Evolutionary conservation across 305 asterid genomes (phyloP), one percentile per base, ranked within the genome.

Genomic region (Fraxinus platypoda): DNA sequence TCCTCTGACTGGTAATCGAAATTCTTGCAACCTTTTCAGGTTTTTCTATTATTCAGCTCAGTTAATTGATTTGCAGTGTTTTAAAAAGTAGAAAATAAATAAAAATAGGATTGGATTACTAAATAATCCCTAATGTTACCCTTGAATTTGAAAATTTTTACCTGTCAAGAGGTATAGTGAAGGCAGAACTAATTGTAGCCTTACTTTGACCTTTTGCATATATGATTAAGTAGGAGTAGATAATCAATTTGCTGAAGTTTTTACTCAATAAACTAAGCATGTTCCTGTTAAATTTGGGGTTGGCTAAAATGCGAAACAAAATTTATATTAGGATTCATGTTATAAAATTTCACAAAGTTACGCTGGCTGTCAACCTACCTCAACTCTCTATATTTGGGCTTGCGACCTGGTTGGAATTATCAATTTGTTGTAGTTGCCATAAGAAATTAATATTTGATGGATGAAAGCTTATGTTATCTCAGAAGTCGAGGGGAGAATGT

Each of bases 381-480:
- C 37, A 66, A 26, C 8, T 12, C 75, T 68, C 37, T 68, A 28
- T 19, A 28, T 26, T 38, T 68, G 75, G 8, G 9, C 21, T 62
- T 28, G 35, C 0, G 4, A 68, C 23, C 21, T 0, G 9, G 75
- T 34, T 21, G 8, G n/a, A 66, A 5, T 25, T 12, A 6, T 11
- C 35, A 25, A 66, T 66, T 21, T 66, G 35, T 9, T 66, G 19
- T 26, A 66, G 7, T 68, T 68, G 37, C 35, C 37, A 68, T 68
- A 68, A 68, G 75, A 68, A 68, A 68, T 68, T 66, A 11, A 68
- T 68, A 28, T 12, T 68, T 68, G 38, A 68, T 68, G 74, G 74
- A 17, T 12, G 35, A 28, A 30, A 68, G 17, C n/a, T 12, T 26
- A 28, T 68, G 38, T 8, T 64, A 64, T 64, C 30, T 23, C 1